Conservation (phyloP, 306 rosid species). For the Quercus mongolica region DNA sequence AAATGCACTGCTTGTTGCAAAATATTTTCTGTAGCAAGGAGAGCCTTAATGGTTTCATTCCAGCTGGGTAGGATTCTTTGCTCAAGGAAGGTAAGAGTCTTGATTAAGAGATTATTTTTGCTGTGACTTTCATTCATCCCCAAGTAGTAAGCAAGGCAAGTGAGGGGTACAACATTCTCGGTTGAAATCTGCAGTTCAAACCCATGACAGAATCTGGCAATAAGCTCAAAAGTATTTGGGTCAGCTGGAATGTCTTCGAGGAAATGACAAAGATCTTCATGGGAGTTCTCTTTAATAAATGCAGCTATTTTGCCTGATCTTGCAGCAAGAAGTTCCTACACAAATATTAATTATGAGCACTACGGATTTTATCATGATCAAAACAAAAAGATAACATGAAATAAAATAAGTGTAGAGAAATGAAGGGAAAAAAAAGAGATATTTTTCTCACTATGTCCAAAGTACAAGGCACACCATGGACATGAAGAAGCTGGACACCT, state of each 20-base stretch:
- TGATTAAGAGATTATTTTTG: conserved; percentile 38
- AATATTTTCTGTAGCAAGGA: conserved; percentile 30
- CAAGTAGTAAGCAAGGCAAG: conserved; percentile 35
- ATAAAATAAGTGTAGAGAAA: background rate
- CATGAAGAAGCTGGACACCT: conserved; percentile 20
- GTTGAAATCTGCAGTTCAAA: conserved; percentile 23
- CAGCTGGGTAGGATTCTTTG: conserved; percentile 45
- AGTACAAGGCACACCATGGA: conserved; percentile 20
- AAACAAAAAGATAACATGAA: background rate
- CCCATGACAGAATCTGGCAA: conserved; percentile 49
- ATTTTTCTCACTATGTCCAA: conserved; percentile 22
- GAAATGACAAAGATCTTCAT: conserved; percentile 25
- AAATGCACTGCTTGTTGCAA: conserved; percentile 30
- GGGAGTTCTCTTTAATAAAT: conserved; percentile 19
- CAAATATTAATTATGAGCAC: background rate
- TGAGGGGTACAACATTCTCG: conserved; percentile 43
- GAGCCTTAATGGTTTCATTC: conserved; percentile 46
- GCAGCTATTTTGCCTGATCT: conserved; percentile 40
- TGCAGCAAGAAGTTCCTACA: conserved; percentile 40
- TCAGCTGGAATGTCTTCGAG: conserved; percentile 35
- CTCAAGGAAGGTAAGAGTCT: conserved; percentile 26
- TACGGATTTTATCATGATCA: background rate
- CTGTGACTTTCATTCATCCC: conserved; percentile 47
- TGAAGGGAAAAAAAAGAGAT: background rate
- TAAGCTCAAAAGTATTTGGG: conserved; percentile 34